Evolutionary conservation across 768 basidiomycete species (phyloP).

Genomic region (Filobasidium wieringae): DNA sequence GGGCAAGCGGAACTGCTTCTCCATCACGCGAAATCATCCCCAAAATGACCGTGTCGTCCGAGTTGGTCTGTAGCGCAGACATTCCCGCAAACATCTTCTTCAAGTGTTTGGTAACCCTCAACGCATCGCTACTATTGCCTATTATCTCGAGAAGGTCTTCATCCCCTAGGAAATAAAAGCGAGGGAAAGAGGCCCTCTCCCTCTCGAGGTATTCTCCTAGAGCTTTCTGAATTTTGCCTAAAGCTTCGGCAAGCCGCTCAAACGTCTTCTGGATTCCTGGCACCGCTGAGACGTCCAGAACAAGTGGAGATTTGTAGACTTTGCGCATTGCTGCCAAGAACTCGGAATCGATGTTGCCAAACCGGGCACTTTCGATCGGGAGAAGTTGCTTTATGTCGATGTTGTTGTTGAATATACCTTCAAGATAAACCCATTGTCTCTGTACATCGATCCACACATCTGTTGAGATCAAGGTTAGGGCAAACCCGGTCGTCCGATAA

Average conservation of each 20-base stretch:
- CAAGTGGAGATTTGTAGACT: slow-evolving; percentile 97
- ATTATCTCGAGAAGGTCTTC: slow-evolving; percentile 98
- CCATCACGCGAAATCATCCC: slow-evolving; percentile 94
- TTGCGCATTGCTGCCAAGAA: slow-evolving; percentile 99
- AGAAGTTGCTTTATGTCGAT: slow-evolving; percentile 98
- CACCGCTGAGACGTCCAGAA: slow-evolving; percentile 93
- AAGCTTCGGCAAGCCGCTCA: slow-evolving; percentile 85
- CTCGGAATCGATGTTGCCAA: slow-evolving; percentile 96
- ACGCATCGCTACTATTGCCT: slow-evolving; percentile 96
- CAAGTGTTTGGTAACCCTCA: slow-evolving; percentile 96
- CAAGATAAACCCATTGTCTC: slow-evolving; percentile 98
- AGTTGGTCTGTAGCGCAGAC: slow-evolving; percentile 69
- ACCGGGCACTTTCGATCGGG: slow-evolving; percentile 92
- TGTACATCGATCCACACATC: slow-evolving; percentile 99
- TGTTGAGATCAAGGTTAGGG: too few species aligned
- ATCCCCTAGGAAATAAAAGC: slow-evolving; percentile 99
- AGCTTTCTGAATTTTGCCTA: slow-evolving; percentile 98
- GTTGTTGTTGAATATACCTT: slow-evolving; percentile 98
- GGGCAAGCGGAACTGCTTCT: slow-evolving; percentile 75
- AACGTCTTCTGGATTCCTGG: slow-evolving; percentile 91
- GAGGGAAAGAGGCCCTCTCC: slow-evolving; percentile 93
- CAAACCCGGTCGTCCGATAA: slow-evolving; percentile 3
- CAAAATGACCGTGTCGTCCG: slow-evolving; percentile 60
- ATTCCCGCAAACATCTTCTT: slow-evolving; percentile 99
- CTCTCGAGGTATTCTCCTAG: slow-evolving; percentile 97